phyloP scores from a whole-genome alignment of 257 asterid species.

The Nicotiana undulata region DNA sequence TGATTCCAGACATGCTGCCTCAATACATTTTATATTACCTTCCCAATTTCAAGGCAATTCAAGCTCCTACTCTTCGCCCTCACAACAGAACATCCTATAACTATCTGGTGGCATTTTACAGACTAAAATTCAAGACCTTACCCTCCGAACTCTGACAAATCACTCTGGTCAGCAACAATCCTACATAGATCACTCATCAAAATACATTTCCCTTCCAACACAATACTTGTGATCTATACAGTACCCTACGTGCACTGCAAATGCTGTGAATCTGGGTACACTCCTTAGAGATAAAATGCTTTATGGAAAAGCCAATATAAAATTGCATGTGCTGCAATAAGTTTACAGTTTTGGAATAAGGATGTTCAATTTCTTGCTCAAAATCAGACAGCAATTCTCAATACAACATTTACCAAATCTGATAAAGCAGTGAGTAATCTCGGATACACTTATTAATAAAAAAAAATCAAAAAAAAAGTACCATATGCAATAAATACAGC shows the following conservation, averaged over 20 bases:
- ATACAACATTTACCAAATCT: neutral
- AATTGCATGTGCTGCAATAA: neutral
- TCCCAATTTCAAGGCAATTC: neutral
- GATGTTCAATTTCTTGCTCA: neutral
- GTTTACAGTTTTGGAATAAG: neutral
- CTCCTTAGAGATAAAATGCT: neutral
- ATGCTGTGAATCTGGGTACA: neutral
- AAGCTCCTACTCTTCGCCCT: neutral
- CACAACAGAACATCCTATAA: neutral
- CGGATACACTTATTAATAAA: neutral
- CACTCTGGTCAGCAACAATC: neutral
- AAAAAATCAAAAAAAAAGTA: neutral
- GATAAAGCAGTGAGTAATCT: neutral
- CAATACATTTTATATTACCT: neutral
- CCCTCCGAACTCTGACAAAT: neutral
- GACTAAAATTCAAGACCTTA: neutral
- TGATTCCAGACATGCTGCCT: neutral
- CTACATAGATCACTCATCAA: neutral
- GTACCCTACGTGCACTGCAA: neutral
- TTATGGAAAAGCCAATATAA: neutral
- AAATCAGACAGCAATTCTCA: neutral
- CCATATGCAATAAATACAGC: neutral
- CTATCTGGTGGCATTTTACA: neutral
- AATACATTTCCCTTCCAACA: neutral
- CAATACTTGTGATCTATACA: neutral